A percentile compares a stretch with the other conserved stretches of the same genome.
Evolutionary conservation across 176 grass and related monocot genomes (phyloP).

Genomic region (bread wheat (Triticum aestivum)): IWGSC_CS_RefSeq_v2.1 NC_057801.1:696070056-696070555

Average conservation of each 20-base stretch:
- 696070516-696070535: conserved; percentile 27
- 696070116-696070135: background rate
- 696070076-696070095: background rate
- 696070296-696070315: conserved; percentile 92
- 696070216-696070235: background rate
- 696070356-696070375: background rate
- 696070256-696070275: conserved; percentile 73
- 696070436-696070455: conserved; percentile 99
- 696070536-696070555: background rate
- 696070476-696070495: conserved; percentile 93
- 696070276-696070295: conserved; percentile 99
- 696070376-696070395: conserved; percentile 3
- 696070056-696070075: background rate
- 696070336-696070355: conserved; percentile 96
- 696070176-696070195: background rate
- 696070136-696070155: background rate
- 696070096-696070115: background rate
- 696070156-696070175: background rate
- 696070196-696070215: background rate
- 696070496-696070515: conserved; percentile 96
- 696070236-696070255: background rate
- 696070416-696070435: conserved; percentile 22
- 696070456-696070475: conserved; percentile 97
- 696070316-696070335: conserved; percentile 98
- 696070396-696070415: background rate